Evolutionary conservation across 2,329 filamentous ascomycete genomes (phyloP).

Genomic region (Colletotrichum sublineola): DNA sequence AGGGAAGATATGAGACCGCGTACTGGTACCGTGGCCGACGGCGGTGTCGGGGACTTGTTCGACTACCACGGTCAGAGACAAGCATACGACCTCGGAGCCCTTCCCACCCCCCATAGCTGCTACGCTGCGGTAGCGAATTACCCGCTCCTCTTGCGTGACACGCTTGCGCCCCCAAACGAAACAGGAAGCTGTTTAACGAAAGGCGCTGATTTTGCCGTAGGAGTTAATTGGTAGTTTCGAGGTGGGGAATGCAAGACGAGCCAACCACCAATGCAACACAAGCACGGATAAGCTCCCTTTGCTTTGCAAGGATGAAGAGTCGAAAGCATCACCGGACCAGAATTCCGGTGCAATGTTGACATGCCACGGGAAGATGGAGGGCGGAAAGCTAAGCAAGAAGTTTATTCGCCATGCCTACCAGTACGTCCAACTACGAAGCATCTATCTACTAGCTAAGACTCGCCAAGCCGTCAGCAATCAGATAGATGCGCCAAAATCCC

Average conservation of each 20-base stretch:
- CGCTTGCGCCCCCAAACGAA: conserved; percentile 34
- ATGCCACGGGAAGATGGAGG: not conserved
- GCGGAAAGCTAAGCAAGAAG: not conserved
- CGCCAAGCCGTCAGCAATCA: not conserved
- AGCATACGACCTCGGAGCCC: not conserved
- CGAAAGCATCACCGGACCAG: not conserved
- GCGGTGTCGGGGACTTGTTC: conserved; percentile 15
- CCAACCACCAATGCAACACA: not conserved
- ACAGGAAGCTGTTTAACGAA: conserved; percentile 37
- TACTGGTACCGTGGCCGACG: conserved; percentile 9
- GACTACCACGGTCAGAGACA: conserved; percentile 1
- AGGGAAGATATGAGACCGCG: conserved; percentile 38
- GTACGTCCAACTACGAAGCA: too few relatives aligned
- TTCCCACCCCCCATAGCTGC: not conserved
- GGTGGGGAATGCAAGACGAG: conserved; percentile 30
- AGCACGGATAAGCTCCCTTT: not conserved
- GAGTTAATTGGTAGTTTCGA: conserved; percentile 29
- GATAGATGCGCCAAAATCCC: not conserved
- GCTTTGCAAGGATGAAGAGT: not conserved
- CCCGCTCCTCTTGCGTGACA: conserved; percentile 20
- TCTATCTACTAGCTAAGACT: too few relatives aligned
- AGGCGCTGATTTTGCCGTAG: not conserved
- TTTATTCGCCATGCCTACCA: not conserved
- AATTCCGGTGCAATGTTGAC: not conserved
- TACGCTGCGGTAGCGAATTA: not conserved